A percentile compares a stretch with the other conserved stretches of the same genome.
These are phyloP conservation scores for Candida chilensis DNA, from an alignment of 805 yeast genomes.

Conservation along the genomic window DNA sequence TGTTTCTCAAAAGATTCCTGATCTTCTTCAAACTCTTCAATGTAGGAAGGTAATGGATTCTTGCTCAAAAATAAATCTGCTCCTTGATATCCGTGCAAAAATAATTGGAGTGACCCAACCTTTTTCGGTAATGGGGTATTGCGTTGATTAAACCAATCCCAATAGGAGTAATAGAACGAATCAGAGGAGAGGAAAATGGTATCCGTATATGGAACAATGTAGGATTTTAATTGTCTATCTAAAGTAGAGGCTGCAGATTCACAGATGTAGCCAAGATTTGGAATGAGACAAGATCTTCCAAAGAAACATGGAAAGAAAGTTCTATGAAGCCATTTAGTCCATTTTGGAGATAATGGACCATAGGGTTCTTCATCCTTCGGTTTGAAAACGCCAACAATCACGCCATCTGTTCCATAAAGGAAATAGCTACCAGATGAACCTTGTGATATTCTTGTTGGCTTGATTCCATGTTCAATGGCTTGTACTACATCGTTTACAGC, in stretches of 20 bases:
- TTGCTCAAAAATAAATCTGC: slow-evolving; percentile 50
- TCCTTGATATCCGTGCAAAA: slow-evolving; percentile 45
- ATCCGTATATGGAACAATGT: slow-evolving; percentile 60
- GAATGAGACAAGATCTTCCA: slow-evolving; percentile 65
- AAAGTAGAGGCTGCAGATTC: slow-evolving; percentile 66
- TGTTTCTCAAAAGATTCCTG: slow-evolving; percentile 2
- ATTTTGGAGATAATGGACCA: slow-evolving; percentile 69
- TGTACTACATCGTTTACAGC: slow-evolving; percentile 32
- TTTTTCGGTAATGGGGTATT: slow-evolving; percentile 29
- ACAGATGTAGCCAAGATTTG: slow-evolving; percentile 63
- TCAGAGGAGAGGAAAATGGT: slow-evolving; percentile 39
- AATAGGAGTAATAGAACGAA: slow-evolving; percentile 42
- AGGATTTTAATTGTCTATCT: slow-evolving; percentile 49
- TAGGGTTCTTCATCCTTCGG: slow-evolving; percentile 80
- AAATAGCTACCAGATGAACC: slow-evolving; percentile 73
- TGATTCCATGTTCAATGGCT: slow-evolving; percentile 36
- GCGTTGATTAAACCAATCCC: slow-evolving; percentile 20
- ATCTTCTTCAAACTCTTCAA: slow-evolving; percentile 4
- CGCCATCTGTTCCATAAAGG: slow-evolving; percentile 23
- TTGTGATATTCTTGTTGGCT: slow-evolving; percentile 45
- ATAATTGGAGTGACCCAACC: slow-evolving; percentile 61
- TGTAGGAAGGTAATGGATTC: slow-evolving; percentile 32
- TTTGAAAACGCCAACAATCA: slow-evolving; percentile 55
- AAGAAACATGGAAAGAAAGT: slow-evolving; percentile 72
- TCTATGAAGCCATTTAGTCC: slow-evolving; percentile 74